Evolutionary conservation across 2,329 filamentous ascomycete species (phyloP).

Genomic region (Clarireedia paspali): DNA sequence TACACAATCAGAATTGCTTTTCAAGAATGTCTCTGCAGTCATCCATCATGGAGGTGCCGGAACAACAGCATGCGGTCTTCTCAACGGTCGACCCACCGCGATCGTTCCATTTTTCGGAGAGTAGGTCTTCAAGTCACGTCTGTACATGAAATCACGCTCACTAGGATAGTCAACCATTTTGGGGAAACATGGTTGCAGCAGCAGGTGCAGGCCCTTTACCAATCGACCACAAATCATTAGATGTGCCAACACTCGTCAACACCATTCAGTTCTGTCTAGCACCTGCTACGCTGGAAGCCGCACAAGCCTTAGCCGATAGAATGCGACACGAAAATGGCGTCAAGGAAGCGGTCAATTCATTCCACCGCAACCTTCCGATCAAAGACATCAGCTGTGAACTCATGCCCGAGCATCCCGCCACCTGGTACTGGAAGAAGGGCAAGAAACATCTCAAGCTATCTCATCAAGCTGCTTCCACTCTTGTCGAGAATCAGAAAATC

Average conservation of each 20-base stretch:
- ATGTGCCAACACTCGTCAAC: constrained; percentile 54
- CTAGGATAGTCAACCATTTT: constrained; percentile 52
- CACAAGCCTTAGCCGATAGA: constrained; percentile 48
- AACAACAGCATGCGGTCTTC: constrained; percentile 62
- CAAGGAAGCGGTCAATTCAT: constrained; percentile 48
- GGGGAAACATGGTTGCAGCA: constrained; percentile 61
- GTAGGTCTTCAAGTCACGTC: not conserved
- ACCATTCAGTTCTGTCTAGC: constrained; percentile 61
- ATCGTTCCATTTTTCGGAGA: constrained; percentile 65
- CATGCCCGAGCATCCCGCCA: constrained; percentile 39
- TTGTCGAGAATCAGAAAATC: constrained; percentile 43
- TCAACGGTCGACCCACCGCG: constrained; percentile 63
- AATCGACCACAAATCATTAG: constrained; percentile 61
- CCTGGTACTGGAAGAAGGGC: constrained; percentile 34
- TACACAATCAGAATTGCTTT: constrained; percentile 51
- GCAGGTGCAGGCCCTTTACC: constrained; percentile 58
- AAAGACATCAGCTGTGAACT: constrained; percentile 52
- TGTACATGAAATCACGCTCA: not conserved
- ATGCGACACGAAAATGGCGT: constrained; percentile 55
- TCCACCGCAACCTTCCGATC: constrained; percentile 53
- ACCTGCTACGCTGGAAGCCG: constrained; percentile 49
- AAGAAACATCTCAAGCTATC: constrained; percentile 51
- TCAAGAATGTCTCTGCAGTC: constrained; percentile 46
- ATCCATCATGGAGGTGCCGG: constrained; percentile 3
- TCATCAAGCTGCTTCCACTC: constrained; percentile 54